Evolutionary conservation across 2,329 filamentous ascomycete genomes (phyloP).

Genomic region (Neoscytalidium dimidiatum): DNA sequence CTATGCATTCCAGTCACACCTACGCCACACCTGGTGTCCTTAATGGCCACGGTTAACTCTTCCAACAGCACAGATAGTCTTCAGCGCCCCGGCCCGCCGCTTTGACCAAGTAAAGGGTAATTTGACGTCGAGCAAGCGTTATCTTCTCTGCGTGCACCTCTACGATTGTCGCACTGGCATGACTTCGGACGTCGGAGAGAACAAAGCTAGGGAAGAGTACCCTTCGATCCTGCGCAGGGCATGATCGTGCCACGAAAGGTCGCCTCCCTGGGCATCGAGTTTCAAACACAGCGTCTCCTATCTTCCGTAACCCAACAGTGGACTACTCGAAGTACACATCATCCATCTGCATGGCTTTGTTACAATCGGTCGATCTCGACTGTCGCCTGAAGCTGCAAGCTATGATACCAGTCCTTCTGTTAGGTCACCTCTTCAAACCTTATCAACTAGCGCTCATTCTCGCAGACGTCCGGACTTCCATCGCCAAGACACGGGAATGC

Average conservation of each 20-base stretch:
- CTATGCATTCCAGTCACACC: constrained; percentile 5
- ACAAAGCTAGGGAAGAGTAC: neutral
- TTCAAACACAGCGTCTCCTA: neutral
- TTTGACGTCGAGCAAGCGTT: neutral
- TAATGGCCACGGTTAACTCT: neutral
- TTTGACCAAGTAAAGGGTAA: neutral
- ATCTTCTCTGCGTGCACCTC: neutral
- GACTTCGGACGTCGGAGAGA: neutral
- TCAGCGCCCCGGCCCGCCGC: neutral
- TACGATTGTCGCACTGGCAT: neutral
- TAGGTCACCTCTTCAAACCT: neutral
- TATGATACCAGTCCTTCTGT: neutral
- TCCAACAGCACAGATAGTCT: neutral
- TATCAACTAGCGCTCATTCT: constrained; percentile 19
- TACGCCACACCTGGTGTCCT: neutral
- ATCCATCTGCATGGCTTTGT: neutral
- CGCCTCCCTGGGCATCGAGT: neutral
- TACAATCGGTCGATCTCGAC: neutral
- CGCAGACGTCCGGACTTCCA: neutral
- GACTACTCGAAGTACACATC: neutral
- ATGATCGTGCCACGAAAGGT: neutral
- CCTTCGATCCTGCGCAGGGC: neutral
- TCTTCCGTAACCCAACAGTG: neutral
- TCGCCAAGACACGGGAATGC: constrained; percentile 16
- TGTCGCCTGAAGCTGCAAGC: neutral